Percentiles rank a stretch among this genome's conserved stretches.
Evolutionary conservation across 192 early-diverging fungal species (phyloP).

Genomic region (Phlyctochytrium arcticum): DNA sequence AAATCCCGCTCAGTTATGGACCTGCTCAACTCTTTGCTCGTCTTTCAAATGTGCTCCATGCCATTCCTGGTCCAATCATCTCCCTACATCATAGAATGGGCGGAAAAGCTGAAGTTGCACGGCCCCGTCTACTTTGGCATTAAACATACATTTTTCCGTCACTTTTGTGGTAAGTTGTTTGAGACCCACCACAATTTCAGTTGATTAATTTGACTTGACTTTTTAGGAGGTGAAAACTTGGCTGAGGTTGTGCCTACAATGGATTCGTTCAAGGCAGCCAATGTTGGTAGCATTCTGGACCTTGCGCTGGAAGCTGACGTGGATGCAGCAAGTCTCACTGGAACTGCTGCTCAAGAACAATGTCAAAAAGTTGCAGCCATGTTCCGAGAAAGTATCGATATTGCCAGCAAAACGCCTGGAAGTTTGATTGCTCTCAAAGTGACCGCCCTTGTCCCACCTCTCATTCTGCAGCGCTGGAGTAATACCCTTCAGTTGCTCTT

Average conservation of each 20-base stretch:
- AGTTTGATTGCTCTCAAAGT: conserved; percentile 86
- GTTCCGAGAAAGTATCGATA: conserved; percentile 70
- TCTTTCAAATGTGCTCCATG: conserved; percentile 69
- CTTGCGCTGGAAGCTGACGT: conserved; percentile 68
- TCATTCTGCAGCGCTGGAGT: conserved; percentile 71
- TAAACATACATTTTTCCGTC: conserved; percentile 85
- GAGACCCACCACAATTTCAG: not conserved
- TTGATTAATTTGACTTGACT: too few relatives aligned
- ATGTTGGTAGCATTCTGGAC: conserved; percentile 85
- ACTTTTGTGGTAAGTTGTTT: conserved; percentile 70
- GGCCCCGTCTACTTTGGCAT: conserved; percentile 61
- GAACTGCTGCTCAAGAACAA: conserved; percentile 25
- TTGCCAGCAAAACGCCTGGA: conserved; percentile 59
- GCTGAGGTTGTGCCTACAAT: conserved; percentile 82
- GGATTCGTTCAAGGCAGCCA: conserved; percentile 51
- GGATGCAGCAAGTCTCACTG: conserved; percentile 31
- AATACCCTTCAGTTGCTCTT: conserved; percentile 45
- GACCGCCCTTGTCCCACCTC: conserved; percentile 75
- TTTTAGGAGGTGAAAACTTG: conserved; percentile 80
- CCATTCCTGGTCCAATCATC: conserved; percentile 58
- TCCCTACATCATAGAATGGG: conserved; percentile 50
- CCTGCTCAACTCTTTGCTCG: conserved; percentile 59
- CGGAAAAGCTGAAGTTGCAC: conserved; percentile 47
- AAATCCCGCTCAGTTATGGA: conserved; percentile 52
- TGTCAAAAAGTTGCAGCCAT: conserved; percentile 61